Evolutionary conservation across 2,329 filamentous ascomycete species (phyloP).

Genomic region (Diaporthe nobilis): DNA sequence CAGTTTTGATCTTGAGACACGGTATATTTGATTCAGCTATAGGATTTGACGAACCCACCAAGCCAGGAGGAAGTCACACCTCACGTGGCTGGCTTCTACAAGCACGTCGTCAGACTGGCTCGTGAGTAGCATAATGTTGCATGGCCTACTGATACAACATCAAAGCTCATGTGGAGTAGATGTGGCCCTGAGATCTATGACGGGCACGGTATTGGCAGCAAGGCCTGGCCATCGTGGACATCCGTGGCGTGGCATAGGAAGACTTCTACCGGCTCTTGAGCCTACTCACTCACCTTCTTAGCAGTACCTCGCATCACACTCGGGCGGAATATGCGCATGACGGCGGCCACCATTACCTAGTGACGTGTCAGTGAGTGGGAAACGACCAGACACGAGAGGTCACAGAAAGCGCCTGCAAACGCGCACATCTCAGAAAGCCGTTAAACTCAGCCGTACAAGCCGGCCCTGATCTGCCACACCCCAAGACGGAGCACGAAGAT

Average conservation of each 20-base stretch:
- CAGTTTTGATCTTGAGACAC: conserved; percentile 12
- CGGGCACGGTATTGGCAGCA: neutral
- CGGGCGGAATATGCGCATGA: neutral
- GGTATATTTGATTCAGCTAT: conserved; percentile 24
- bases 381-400: neutral
- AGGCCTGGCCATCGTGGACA: neutral
- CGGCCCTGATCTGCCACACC: conserved; percentile 50
- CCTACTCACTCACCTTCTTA: neutral
- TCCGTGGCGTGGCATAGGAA: neutral
- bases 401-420: conserved; percentile 18
- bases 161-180: neutral
- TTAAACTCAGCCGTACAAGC: conserved; percentile 55
- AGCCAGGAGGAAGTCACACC: neutral
- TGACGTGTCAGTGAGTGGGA: conserved; percentile 19
- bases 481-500: conserved; percentile 70
- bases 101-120: neutral
- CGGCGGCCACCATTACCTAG: neutral
- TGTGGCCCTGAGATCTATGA: too few species aligned
- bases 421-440: conserved; percentile 49
- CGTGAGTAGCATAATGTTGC: neutral
- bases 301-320: neutral
- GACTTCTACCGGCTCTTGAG: neutral
- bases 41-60: conserved; percentile 1
- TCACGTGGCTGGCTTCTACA: neutral
- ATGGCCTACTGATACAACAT: neutral